These are phyloP conservation scores for Dothideomycetes sp. DNA, from an alignment of 2,329 filamentous ascomycete species.

Conservation along the genomic window DNA sequence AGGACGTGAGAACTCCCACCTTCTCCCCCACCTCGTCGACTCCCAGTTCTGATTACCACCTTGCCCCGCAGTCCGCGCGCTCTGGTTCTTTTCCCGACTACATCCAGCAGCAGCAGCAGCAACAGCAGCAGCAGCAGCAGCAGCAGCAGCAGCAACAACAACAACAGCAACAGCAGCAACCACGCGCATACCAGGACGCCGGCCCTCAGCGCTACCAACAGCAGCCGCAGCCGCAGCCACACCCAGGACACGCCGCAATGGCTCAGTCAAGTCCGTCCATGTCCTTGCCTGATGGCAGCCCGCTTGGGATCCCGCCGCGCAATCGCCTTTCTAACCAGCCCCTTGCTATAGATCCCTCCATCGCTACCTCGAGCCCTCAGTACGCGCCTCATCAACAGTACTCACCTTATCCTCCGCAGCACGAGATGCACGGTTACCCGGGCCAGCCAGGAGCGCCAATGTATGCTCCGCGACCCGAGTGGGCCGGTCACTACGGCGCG, in stretches of 20 bases:
- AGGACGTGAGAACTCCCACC: conserved; percentile 43
- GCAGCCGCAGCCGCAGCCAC: conserved; percentile 59
- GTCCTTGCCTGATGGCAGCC: conserved; percentile 70
- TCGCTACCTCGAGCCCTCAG: conserved; percentile 79
- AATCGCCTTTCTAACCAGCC: conserved; percentile 85
- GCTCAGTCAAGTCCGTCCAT: conserved; percentile 98
- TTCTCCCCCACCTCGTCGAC: conserved; percentile 65
- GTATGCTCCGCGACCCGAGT: conserved; percentile 57
- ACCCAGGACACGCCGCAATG: conserved; percentile 76
- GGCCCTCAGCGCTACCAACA: conserved; percentile 53
- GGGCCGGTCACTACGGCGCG: conserved; percentile 52
- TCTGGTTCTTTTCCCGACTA: conserved; percentile 82
- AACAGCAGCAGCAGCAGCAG: conserved; percentile 48
- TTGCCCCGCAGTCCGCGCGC: conserved; percentile 64
- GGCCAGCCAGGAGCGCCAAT: conserved; percentile 49
- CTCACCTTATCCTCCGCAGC: conserved; percentile 73
- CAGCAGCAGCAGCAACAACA: conserved; percentile 1
- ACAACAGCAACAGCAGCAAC: conserved; percentile 4
- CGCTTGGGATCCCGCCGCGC: conserved; percentile 37
- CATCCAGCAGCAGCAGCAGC: conserved; percentile 42
- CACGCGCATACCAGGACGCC: conserved; percentile 6
- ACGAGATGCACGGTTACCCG: conserved; percentile 77
- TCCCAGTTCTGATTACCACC: conserved; percentile 79
- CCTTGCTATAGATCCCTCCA: conserved; percentile 98
- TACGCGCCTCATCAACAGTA: conserved; percentile 73